Percentiles rank a stretch among this genome's conserved stretches.
Conservation (phyloP, 345 rosid species). For the Trapa incisa region DNA sequence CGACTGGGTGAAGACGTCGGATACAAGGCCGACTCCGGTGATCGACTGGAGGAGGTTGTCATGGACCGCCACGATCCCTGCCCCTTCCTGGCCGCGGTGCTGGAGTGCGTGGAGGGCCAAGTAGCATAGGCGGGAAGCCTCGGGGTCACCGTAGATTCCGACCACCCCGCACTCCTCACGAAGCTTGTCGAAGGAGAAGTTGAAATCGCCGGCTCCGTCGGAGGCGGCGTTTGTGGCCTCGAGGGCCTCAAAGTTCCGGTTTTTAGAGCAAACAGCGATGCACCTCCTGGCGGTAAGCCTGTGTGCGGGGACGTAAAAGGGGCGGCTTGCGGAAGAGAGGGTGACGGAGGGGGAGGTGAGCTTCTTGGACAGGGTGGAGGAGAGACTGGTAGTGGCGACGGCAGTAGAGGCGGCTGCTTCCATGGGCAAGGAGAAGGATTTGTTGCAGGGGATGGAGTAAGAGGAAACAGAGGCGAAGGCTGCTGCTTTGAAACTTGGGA, state of each 20-base stretch:
- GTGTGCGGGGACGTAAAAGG: constrained; percentile 19
- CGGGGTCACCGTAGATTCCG: constrained; percentile 84
- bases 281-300: constrained; percentile 7
- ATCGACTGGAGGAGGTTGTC: constrained; percentile 61
- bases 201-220: constrained; percentile 5
- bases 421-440: neutral
- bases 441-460: neutral
- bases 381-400: constrained; percentile 5
- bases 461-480: neutral
- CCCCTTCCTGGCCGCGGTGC: constrained; percentile 99
- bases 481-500: neutral
- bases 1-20: constrained; percentile 78
- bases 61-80: constrained; percentile 84
- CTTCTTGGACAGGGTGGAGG: constrained; percentile 15
- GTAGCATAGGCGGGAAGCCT: constrained; percentile 84
- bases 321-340: constrained; percentile 20
- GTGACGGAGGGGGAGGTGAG: constrained; percentile 4
- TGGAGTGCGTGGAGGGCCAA: constrained; percentile 90
- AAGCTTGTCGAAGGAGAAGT: constrained; percentile 56
- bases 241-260: neutral
- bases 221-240: constrained; percentile 8
- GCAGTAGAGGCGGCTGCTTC: constrained; percentile 6
- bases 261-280: constrained; percentile 24
- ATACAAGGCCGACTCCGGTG: constrained; percentile 90
- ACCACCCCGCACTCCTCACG: constrained; percentile 98